Evolutionary conservation across 495 filamentous ascomycete species (phyloP).

Genomic region (Aspergillus indologenus): DNA sequence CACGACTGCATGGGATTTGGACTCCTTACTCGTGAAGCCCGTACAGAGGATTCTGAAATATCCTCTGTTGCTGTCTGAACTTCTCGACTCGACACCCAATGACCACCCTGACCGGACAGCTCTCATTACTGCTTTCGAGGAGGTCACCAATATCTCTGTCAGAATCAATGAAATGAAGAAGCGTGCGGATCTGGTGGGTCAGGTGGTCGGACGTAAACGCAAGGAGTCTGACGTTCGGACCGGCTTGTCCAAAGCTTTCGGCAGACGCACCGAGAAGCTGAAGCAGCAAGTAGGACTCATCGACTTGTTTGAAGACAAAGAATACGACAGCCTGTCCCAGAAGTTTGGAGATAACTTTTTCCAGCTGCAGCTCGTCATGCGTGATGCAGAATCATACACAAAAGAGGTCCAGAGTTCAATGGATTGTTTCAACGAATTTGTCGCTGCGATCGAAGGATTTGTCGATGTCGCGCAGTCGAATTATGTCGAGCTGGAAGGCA

Average conservation of each 20-base stretch:
- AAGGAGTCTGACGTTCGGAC: conserved; percentile 86
- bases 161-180: conserved; percentile 93
- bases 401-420: conserved; percentile 65
- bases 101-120: conserved; percentile 78
- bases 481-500: conserved; percentile 80
- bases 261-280: conserved; percentile 76
- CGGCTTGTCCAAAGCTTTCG: conserved; percentile 82
- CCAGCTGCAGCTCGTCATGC: conserved; percentile 81
- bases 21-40: conserved; percentile 92
- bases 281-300: conserved; percentile 64
- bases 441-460: conserved; percentile 64
- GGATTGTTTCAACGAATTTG: conserved; percentile 66
- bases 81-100: conserved; percentile 72
- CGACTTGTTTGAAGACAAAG: conserved; percentile 70
- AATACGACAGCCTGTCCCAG: conserved; percentile 71
- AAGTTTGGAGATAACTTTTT: conserved; percentile 85
- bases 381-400: conserved; percentile 87
- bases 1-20: conserved; percentile 88
- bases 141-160: conserved; percentile 66
- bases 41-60: conserved; percentile 92
- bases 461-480: conserved; percentile 58
- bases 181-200: conserved; percentile 81
- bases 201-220: conserved; percentile 80
- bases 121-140: conserved; percentile 59
- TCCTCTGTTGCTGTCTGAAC: conserved; percentile 72